Base-by-base conservation (phyloP, 495 filamentous ascomycete species). In the Thozetella sp. region DNA sequence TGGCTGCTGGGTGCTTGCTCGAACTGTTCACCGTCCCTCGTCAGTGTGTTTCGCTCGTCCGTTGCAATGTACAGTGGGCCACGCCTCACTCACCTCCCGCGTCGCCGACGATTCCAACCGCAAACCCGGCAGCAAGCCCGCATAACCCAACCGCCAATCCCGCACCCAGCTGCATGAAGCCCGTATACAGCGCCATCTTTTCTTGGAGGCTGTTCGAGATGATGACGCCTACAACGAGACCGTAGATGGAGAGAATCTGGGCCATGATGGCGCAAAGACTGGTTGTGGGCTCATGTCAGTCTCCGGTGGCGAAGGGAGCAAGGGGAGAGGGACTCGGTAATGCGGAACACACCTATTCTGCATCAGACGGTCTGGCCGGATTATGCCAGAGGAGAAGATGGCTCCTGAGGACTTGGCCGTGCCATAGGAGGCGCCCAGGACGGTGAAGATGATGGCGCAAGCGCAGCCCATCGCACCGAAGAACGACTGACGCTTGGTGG, bases 31-130 rank as follows among this genome's bases (percentile, higher is more conserved):
- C 43, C 43, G 43, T 22, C 19, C 15, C 1, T 19, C 12, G 19
- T 55, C 53, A 63, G 23, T 61, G 54, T 12, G 15, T 50, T 15
- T 23, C 22, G 3, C 25, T 20, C 22, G 24, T 12, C 25, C 19
- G 50, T 34, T 48, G 30, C 6, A 15, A 10, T 10, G 6, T 13
- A 48, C 43, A 19, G 12, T n/a, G n/a, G n/a, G n/a, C 17, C 43
- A 56, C 34, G 50, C n/a, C n/a, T 15, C 51, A 67, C 69, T 53
- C 6, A 74, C 72, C 73, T 52, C 93, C 93, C 53, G 87, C 86
- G 75, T 97, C 95, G 51, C 94, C 93, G 10, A 97, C 90, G 54
- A 95, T 85, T 19, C 93, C 93, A 71, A 97, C 97, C 0, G 92
- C 86, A 72, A 97, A 97, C n/a, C 93, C 93, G 9, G 91, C 89